Base-by-base conservation (phyloP, 352 stramenopile species). In the Albugo candida region DNA sequence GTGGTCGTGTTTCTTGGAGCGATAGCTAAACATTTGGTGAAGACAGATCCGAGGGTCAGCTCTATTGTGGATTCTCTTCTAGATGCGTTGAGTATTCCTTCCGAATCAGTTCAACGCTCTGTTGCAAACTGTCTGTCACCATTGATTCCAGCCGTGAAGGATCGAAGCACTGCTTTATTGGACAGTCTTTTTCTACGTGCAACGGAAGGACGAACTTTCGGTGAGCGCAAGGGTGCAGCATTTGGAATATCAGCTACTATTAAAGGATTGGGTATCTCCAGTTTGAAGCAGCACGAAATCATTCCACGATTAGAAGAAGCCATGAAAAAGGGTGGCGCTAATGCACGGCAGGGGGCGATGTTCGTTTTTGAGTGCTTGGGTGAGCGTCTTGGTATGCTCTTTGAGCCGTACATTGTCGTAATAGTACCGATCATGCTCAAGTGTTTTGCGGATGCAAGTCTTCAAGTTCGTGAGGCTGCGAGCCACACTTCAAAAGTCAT, bases 401-500 rank as follows among this genome's bases (percentile, higher is more conserved):
- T 99, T 56, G 96, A 99, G 54, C 79, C 79, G 24, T 92, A 92
- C 55, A 86, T 99, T 39, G 99, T 99, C 44, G 85, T 97, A 10
- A 94, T 99, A n/a, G 63, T 99, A 16, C 94, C 95, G 12, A 83
- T 97, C 39, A 81, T 99, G 58, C 80, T 99, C 36, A 96, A 97
- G 63, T 97, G 84, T 53, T 99, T 98, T 56, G 92, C 86, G 37
- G 95, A 99, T 49, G 74, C 73, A 31, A 97, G 82, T 52, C 87
- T 97, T 45, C 70, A 96, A 56, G 96, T 99, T 13, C 83, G 96
- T 36, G 80, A 95, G 40, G 95, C 96, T 5, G 94, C 96, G 13
- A 85, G 89, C 38, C 77, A 89, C 37, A 96, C 93, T 11, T 86
- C 89, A 2, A 92, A 93, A 44, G 77, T 92, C 13, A 98, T 99